Conservation (phyloP, 2,329 filamentous ascomycete genomes). For the Coccinonectria pachysandricola region DNA sequence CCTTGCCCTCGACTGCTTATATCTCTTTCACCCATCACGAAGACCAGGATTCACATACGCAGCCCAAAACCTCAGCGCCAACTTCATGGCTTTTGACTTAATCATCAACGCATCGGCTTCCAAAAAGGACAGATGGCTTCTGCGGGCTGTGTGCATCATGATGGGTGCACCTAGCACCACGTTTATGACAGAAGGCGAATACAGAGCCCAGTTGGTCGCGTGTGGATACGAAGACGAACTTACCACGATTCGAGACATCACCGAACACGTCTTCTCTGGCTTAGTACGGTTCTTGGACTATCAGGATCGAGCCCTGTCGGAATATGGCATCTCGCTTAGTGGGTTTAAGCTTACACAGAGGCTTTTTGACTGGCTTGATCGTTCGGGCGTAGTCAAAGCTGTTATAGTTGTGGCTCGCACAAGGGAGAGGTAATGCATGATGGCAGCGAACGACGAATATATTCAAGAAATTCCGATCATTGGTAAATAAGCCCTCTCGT, state of each 20-base stretch:
- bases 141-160: conserved; percentile 33
- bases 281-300: conserved; percentile 33
- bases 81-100: conserved; percentile 46
- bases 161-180: conserved; percentile 39
- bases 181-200: conserved; percentile 36
- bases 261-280: conserved; percentile 40
- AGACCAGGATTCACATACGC: conserved; percentile 34
- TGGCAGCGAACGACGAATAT: too few relatives aligned
- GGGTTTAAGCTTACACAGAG: conserved; percentile 27
- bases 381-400: conserved; percentile 24
- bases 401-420: conserved; percentile 24
- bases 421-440: conserved; percentile 6
- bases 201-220: conserved; percentile 32
- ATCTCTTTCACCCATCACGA: conserved; percentile 46
- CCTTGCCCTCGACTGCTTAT: conserved; percentile 44
- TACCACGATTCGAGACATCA: conserved; percentile 39
- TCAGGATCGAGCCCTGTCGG: conserved; percentile 23
- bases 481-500: too few relatives aligned
- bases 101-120: conserved; percentile 27
- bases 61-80: conserved; percentile 30
- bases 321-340: conserved; percentile 26
- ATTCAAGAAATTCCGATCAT: too few relatives aligned
- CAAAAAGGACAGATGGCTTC: conserved; percentile 18
- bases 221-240: conserved; percentile 34
- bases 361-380: conserved; percentile 29